Evolutionary conservation across 805 yeast genomes (phyloP), one percentile per base, ranked within the genome.

Genomic region (Maudiozyma saulgeensis): DNA sequence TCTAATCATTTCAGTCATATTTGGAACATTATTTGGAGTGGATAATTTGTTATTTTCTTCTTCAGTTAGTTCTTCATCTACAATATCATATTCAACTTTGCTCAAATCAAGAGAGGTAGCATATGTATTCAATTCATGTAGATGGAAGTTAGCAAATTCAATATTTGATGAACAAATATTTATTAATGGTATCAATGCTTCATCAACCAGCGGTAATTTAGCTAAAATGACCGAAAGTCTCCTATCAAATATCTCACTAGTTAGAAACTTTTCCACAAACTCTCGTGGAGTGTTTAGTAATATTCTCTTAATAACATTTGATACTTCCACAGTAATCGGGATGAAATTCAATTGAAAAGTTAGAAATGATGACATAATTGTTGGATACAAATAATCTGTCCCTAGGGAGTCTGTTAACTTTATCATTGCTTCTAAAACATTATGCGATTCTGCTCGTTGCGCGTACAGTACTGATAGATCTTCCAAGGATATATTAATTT

Each of bases 161-260:
- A 84, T 80, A 56, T 85, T 84, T 28, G 81, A 75, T 9, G 82
- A 70, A 13, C 82, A 71, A 12, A 87, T 56, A 48, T 79, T 74
- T 39, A 88, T 64, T 50, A 82, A 80, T 0, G 91, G 82, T 1
- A 74, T 63, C 16, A 87, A 63, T 1, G 80, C 67, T 35, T 74
- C 71, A 8, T 61, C 51, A n/a, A 68, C 58, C 2, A 75, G 60
- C 0, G 98, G 98, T 52, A 87, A 76, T 59, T 90, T 88, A 0
- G 93, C 83, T 52, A 82, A 74, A 1, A 87, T 68, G 26, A 87
- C 34, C 6, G 57, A 53, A 3, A 71, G 54, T 40, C 67, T 59
- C 38, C 60, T 61, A 46, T 68, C 68, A 32, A 69, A 67, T 46
- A 61, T 57, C 31, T 62, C 62, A 46, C 64, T 62, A 1, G 63